Evolutionary conservation across 1,139 yeast species (phyloP).

Genomic region (Geotrichum restrictum): DNA sequence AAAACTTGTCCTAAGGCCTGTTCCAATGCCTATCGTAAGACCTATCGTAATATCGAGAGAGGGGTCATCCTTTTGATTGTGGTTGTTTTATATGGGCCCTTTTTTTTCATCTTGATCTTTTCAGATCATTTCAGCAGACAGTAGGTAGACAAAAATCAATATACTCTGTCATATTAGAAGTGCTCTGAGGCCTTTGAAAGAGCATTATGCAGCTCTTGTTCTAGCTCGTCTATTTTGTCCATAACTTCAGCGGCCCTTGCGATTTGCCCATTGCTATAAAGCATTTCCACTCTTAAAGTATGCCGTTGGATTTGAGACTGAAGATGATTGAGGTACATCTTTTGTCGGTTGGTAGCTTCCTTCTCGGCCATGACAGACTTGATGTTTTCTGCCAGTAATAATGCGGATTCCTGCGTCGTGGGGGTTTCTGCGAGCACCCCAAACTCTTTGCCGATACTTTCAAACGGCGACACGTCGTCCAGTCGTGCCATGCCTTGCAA

Average conservation of each 20-base stretch:
- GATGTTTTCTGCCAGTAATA: slow-evolving; percentile 16
- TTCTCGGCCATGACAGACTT: slow-evolving; percentile 14
- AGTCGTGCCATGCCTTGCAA: slow-evolving; percentile 13
- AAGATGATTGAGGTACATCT: slow-evolving; percentile 11
- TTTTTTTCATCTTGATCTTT: too few relatives aligned
- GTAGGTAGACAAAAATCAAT: not conserved
- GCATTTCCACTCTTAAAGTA: slow-evolving; percentile 15
- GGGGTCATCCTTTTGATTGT: too few relatives aligned
- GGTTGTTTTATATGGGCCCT: too few relatives aligned
- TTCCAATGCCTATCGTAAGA: too few relatives aligned
- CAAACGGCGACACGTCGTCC: not conserved
- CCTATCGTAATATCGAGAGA: too few relatives aligned
- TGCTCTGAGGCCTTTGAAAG: slow-evolving; percentile 5
- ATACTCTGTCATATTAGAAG: slow-evolving; percentile 4
- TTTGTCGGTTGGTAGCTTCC: slow-evolving; percentile 13
- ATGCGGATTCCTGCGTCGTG: slow-evolving; percentile 5
- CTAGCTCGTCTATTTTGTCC: slow-evolving; percentile 18
- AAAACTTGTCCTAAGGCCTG: not conserved
- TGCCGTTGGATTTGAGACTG: slow-evolving; percentile 19
- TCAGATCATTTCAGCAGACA: too few relatives aligned
- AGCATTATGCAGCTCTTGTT: slow-evolving; percentile 16
- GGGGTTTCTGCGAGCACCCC: not conserved
- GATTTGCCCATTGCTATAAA: slow-evolving; percentile 15
- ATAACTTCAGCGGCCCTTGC: slow-evolving; percentile 11
- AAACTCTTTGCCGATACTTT: not conserved